A percentile compares a stretch with the other conserved stretches of the same genome.
Conservation (phyloP, 257 asterid species). For the Solanum microdontum region DNA sequence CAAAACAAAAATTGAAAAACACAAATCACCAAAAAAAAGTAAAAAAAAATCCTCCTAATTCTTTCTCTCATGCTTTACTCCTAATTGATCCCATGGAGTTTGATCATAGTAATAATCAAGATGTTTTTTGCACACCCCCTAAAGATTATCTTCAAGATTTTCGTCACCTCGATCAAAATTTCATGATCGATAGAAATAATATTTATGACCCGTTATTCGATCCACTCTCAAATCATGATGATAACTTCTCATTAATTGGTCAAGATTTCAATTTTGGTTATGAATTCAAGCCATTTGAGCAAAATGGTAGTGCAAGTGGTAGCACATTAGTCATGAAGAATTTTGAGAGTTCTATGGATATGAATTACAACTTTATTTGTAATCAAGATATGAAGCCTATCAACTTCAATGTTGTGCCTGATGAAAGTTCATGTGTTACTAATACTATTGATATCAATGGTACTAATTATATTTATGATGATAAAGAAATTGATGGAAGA, state of each 20-base stretch:
- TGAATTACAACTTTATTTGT: neutral
- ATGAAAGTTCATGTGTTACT: conserved; percentile 43
- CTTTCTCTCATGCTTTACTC: neutral
- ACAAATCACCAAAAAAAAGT: neutral
- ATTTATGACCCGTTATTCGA: conserved; percentile 32
- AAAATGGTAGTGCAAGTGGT: conserved; percentile 4
- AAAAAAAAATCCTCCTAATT: neutral
- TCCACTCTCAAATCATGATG: conserved; percentile 11
- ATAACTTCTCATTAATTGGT: neutral
- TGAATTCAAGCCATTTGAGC: conserved; percentile 32
- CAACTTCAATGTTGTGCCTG: conserved; percentile 18
- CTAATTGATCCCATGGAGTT: conserved; percentile 13
- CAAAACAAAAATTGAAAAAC: neutral
- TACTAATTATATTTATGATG: neutral
- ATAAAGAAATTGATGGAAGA: conserved; percentile 1
- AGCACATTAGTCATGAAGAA: conserved; percentile 6
- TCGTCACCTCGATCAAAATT: neutral
- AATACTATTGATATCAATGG: conserved; percentile 17
- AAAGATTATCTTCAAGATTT: conserved; percentile 48
- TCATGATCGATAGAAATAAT: conserved; percentile 16
- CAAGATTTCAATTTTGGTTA: neutral
- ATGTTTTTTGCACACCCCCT: conserved; percentile 24
- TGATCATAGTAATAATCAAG: neutral
- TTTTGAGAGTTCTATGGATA: conserved; percentile 18
- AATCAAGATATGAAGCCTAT: conserved; percentile 11